Base-by-base conservation (phyloP, 495 filamentous ascomycete species). In the Podospora conica region DNA sequence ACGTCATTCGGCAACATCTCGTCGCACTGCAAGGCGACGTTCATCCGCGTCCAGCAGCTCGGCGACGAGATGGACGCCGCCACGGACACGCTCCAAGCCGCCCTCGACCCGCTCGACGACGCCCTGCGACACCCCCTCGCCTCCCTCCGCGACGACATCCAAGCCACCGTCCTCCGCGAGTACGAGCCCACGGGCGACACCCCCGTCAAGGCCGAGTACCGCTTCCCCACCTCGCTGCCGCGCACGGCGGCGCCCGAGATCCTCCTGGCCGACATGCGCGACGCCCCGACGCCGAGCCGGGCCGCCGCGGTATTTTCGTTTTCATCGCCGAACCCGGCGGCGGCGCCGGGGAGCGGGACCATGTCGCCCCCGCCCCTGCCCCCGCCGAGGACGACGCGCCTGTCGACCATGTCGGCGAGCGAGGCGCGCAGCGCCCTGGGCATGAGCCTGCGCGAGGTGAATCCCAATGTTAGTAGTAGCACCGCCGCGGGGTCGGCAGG, bases 181-280 rank as follows among this genome's bases (percentile, higher is more conserved):
- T 97, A 97, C 71, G 74, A 81, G 9, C 85, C 89, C 0, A 98
- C 95, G 0, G 95, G 94, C 33, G 81, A 85, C n/a, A 96, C 95
- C 0, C 95, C 95, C 0, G 83, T 88, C 69, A 93, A 92, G 74
- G 79, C 80, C 10, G 77, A 81, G 33, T 98, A 97, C 72, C 78
- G 86, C 7, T 96, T 91, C 72, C 89, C 90, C 1, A 88, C 86
- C 0, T 77, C 79, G 2, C 82, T 98, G 5, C 95, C 95, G 2
- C 85, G 85, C 4, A 98, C 95, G 0, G 86, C 86, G 65, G 68
- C 85, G 0, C 90, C 93, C 71, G 90, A 91, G 0, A 78, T 77
- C 20, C 75, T 96, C 54, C 80, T 92, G 58, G 82, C 85, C 15
- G 82, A 84, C 58, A 72, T 89, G 64, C 79, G 80, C 56, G 80